Conservation (phyloP, 2,329 filamentous ascomycete species). For the Colletotrichum liriopes region DNA sequence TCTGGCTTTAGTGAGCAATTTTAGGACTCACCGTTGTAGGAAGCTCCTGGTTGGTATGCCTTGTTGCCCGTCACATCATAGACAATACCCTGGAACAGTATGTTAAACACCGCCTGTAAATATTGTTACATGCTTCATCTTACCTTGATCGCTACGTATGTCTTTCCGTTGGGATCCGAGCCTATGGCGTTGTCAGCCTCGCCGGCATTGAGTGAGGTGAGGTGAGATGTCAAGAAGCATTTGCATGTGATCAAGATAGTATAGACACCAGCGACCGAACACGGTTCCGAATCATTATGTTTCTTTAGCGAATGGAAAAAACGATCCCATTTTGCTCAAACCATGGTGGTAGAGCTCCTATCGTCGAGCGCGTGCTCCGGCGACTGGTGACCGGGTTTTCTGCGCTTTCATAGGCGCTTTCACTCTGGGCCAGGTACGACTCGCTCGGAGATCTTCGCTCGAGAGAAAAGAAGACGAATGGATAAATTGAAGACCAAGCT, state of each 20-base stretch:
- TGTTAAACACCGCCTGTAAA: not conserved
- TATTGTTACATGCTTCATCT: not conserved
- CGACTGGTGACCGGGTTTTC: no score
- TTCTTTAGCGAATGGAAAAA: not conserved
- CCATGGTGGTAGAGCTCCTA: not conserved
- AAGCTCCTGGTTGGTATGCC: constrained; percentile 85
- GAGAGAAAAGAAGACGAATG: not conserved
- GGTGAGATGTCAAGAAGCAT: not conserved
- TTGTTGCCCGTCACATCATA: constrained; percentile 95
- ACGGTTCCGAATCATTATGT: no score
- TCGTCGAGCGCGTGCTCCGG: not conserved
- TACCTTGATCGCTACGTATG: constrained; percentile 80
- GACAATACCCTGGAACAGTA: constrained; percentile 80
- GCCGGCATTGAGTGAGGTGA: not conserved
- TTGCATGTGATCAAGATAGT: not conserved
- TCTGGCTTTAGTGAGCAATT: not conserved
- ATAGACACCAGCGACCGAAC: not conserved
- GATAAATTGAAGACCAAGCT: not conserved
- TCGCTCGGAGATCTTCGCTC: not conserved
- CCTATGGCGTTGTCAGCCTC: constrained; percentile 21
- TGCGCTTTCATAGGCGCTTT: not conserved
- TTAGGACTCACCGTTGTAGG: constrained; percentile 81
- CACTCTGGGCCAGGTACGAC: not conserved
- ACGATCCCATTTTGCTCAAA: not conserved
- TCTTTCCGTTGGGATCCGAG: constrained; percentile 40